These are phyloP conservation scores for Colletotrichum endophyticum DNA, from an alignment of 2,329 filamentous ascomycete species.

Conservation along the genomic window DNA sequence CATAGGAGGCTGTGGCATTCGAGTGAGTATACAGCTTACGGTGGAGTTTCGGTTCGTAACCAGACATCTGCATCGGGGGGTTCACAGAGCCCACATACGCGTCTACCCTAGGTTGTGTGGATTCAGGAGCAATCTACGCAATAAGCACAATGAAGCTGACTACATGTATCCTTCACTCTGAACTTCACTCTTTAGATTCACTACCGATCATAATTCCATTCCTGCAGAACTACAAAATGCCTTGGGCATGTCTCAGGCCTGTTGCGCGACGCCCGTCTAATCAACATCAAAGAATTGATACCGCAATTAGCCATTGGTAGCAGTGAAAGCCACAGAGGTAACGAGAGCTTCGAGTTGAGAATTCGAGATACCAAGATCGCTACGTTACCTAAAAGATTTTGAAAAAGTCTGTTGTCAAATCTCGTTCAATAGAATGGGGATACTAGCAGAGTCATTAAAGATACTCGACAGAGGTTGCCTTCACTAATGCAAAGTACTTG, in stretches of 20 bases:
- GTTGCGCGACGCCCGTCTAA: fast-evolving
- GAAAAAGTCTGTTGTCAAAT: neutral
- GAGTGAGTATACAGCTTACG: neutral
- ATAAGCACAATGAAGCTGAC: neutral
- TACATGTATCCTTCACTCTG: no score
- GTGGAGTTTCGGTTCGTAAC: neutral
- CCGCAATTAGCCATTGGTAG: fast-evolving
- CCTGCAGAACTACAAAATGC: neutral
- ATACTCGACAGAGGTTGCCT: neutral
- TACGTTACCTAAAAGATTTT: no score
- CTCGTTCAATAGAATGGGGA: neutral
- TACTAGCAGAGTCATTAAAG: neutral
- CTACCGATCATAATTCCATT: neutral
- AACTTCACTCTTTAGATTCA: neutral
- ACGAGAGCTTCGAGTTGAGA: fast-evolving
- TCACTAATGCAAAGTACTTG: neutral
- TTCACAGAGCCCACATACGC: neutral
- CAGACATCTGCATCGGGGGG: neutral
- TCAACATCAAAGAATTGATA: neutral
- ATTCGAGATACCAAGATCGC: neutral
- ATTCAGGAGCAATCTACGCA: neutral
- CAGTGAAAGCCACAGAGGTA: neutral
- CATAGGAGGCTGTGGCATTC: neutral
- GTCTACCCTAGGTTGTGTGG: neutral
- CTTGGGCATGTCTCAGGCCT: neutral